Evolutionary conservation across 106 monocot species (phyloP), one percentile per base, ranked within the genome.

Genomic region (Dendrobium huoshanense): DNA sequence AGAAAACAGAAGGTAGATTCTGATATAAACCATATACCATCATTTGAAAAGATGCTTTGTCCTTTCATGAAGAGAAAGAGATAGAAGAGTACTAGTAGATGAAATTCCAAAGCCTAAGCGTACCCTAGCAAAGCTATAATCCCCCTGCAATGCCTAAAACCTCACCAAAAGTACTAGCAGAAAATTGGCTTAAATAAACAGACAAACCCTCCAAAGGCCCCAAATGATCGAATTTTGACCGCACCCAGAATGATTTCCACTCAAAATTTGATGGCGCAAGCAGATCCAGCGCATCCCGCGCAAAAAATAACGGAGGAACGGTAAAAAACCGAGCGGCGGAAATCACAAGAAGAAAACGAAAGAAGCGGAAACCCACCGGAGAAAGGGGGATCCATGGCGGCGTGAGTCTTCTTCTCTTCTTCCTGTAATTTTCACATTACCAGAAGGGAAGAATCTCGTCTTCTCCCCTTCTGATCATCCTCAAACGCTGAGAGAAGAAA

Each of bases 351-450:
- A 27, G 8, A 45, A 20, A 24, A 61, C 42, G 44, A 24, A 59
- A 54, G 55, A n/a, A 74, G 49, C 13, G 29, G 25, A 41, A 55
- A 41, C 81, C 2, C 58, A 81, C 84, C 84, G 24, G 79, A 84
- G 75, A 79, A 79, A 18, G 84, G 74, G 27, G 75, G 79, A 84
- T 84, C 84, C 84, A 84, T 84, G 31, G 75, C 61, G 61, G 59
- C 19, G 25, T 45, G 13, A 51, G 47, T 48, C 48, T 76, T 75
- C 75, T 42, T 55, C 56, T 22, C 73, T 37, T 74, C 81, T 43
- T 61, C 59, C 29, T 41, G 29, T 24, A 74, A 41, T 41, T 37
- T 74, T 81, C 41, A 44, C 81, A 58, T 70, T 70, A 70, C 33
- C 13, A 70, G 70, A 70, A 15, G 31, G 5, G 25, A 27, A 8